Conservation (phyloP, 345 rosid species). For the Salix dunnii region DNA sequence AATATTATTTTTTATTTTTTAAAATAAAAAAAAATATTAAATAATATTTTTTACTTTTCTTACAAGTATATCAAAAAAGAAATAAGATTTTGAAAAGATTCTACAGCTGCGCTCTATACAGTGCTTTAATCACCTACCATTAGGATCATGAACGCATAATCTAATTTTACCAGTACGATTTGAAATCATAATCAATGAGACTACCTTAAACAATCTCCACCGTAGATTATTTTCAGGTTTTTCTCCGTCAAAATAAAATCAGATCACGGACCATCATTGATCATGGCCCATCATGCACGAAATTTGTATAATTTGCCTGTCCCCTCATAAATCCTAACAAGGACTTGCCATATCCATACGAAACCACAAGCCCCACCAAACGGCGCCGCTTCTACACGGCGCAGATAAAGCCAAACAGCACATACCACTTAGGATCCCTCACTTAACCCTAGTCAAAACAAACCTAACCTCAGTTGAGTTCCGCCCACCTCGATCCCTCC, state of each 20-base stretch:
- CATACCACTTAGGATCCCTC: conserved; percentile 23
- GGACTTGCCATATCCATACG: neutral
- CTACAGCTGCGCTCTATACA: too few relatives aligned
- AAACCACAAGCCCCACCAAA: neutral
- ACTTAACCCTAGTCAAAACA: conserved; percentile 34
- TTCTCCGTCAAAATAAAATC: neutral
- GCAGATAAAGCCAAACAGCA: conserved; percentile 23
- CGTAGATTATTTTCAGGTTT: neutral
- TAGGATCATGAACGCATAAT: neutral
- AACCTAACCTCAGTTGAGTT: conserved; percentile 26
- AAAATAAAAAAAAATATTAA: too few relatives aligned
- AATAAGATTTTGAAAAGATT: too few relatives aligned
- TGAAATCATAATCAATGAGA: neutral
- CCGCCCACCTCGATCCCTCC: conserved; percentile 23
- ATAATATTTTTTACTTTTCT: too few relatives aligned
- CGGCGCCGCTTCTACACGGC: conserved; percentile 16
- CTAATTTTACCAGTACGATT: neutral
- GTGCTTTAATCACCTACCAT: neutral
- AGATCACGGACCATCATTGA: neutral
- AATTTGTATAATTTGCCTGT: neutral
- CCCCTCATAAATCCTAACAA: neutral
- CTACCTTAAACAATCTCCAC: neutral
- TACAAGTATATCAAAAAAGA: too few relatives aligned
- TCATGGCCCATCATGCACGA: neutral
- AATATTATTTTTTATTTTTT: too few relatives aligned